These are phyloP conservation scores for Macrophomina tecta DNA, from an alignment of 2,329 filamentous ascomycete species.

Conservation along the genomic window DNA sequence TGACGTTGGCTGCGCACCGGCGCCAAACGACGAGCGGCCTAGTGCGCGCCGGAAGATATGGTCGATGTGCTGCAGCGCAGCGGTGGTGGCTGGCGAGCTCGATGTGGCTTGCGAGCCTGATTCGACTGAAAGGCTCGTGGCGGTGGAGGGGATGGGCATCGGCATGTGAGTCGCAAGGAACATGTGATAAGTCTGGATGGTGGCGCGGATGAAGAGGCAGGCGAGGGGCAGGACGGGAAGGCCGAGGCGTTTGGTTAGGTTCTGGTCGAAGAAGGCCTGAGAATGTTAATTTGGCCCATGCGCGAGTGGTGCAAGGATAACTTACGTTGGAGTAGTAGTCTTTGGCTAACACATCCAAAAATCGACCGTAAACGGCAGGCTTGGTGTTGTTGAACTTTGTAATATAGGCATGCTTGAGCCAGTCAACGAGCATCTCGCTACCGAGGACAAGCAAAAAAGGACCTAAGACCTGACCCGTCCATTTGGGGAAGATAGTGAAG, in stretches of 20 bases:
- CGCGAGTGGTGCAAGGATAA: slow-evolving; percentile 15
- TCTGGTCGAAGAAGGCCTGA: slow-evolving; percentile 86
- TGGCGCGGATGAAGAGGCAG: slow-evolving; percentile 93
- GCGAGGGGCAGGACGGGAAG: slow-evolving; percentile 90
- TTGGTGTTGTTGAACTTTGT: slow-evolving; percentile 98
- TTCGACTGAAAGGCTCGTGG: slow-evolving; percentile 70
- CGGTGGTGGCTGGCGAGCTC: slow-evolving; percentile 73
- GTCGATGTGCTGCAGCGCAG: slow-evolving; percentile 80
- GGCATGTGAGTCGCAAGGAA: slow-evolving; percentile 88
- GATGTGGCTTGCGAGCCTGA: slow-evolving; percentile 37
- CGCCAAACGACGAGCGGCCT: slow-evolving; percentile 72
- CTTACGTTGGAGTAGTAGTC: slow-evolving; percentile 94
- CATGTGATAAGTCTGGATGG: slow-evolving; percentile 97
- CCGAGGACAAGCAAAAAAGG: slow-evolving; percentile 94
- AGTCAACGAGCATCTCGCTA: slow-evolving; percentile 96
- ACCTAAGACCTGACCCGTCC: slow-evolving; percentile 86
- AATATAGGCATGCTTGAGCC: slow-evolving; percentile 96
- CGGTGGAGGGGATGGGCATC: slow-evolving; percentile 70
- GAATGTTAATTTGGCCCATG: background rate
- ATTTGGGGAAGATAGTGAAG: slow-evolving; percentile 86
- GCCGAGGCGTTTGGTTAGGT: slow-evolving; percentile 86
- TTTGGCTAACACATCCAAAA: slow-evolving; percentile 92
- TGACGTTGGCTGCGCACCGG: slow-evolving; percentile 42
- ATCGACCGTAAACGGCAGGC: slow-evolving; percentile 84
- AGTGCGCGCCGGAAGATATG: slow-evolving; percentile 77